Percentiles rank a stretch among this genome's conserved stretches.
Evolutionary conservation across 2,329 filamentous ascomycete species (phyloP).

Genomic region (Capronia coronata): DNA sequence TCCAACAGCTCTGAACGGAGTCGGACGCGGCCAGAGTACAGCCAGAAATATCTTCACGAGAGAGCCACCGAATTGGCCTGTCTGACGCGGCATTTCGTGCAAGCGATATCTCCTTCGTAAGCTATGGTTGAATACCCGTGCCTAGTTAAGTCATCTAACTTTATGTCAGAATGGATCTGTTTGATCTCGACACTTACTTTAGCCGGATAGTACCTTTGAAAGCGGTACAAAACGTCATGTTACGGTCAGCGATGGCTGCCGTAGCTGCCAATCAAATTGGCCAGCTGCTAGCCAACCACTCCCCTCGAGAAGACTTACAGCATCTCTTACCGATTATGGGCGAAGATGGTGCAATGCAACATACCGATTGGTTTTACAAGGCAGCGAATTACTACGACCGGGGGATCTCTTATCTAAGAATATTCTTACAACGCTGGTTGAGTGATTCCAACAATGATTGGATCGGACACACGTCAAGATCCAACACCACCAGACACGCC

Average conservation of each 20-base stretch:
- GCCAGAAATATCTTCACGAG: slow-evolving; percentile 23
- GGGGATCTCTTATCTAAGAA: slow-evolving; percentile 47
- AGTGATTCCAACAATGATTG: slow-evolving; percentile 20
- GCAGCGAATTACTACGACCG: slow-evolving; percentile 56
- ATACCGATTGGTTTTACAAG: slow-evolving; percentile 54
- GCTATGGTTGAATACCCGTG: not conserved
- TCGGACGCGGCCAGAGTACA: slow-evolving; percentile 22
- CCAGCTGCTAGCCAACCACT: slow-evolving; percentile 19
- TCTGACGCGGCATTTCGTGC: slow-evolving; percentile 35
- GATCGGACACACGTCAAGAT: slow-evolving; percentile 18
- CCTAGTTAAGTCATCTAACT: slow-evolving; percentile 1
- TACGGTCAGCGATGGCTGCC: slow-evolving; percentile 36
- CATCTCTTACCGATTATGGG: slow-evolving; percentile 20
- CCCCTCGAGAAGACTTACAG: slow-evolving; percentile 15
- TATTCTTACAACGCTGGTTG: slow-evolving; percentile 36
- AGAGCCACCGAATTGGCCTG: slow-evolving; percentile 33
- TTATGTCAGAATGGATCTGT: slow-evolving; percentile 35
- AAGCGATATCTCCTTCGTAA: slow-evolving; percentile 33
- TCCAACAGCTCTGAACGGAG: slow-evolving; percentile 13
- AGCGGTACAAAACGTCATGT: slow-evolving; percentile 32
- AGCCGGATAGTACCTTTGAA: slow-evolving; percentile 35
- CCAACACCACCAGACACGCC: slow-evolving; percentile 7
- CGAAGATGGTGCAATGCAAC: slow-evolving; percentile 28
- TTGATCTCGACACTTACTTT: slow-evolving; percentile 38
- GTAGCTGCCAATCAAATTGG: slow-evolving; percentile 38